Percentiles rank a stretch among this genome's conserved stretches.
These are phyloP conservation scores for Macrolepiota fuliginosa DNA, from an alignment of 768 basidiomycete genomes.

Conservation along the genomic window DNA sequence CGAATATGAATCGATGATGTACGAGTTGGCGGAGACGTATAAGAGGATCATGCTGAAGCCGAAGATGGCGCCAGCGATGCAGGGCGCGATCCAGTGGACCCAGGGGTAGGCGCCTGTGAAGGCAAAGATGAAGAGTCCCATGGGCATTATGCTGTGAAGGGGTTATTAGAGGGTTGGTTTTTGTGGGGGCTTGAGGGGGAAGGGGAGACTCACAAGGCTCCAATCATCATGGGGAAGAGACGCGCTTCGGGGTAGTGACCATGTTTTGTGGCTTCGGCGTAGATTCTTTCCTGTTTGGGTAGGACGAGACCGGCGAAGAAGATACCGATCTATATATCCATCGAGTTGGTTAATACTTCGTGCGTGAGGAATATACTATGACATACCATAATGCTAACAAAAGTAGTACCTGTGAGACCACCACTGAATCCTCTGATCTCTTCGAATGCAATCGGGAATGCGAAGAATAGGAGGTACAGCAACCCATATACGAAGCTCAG, in stretches of 20 bases:
- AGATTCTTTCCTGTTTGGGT: conserved; percentile 32
- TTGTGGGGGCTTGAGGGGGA: neutral
- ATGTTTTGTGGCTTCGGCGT: conserved; percentile 29
- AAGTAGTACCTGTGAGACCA: conserved; percentile 40
- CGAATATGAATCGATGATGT: conserved; percentile 43
- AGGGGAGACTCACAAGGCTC: conserved; percentile 29
- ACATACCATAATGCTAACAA: conserved; percentile 41
- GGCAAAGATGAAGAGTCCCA: conserved; percentile 42
- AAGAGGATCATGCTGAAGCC: conserved; percentile 41
- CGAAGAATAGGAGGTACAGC: conserved; percentile 39
- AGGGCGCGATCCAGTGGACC: conserved; percentile 39
- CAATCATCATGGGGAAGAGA: conserved; percentile 39
- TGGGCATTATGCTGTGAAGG: conserved; percentile 30
- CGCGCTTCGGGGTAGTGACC: conserved; percentile 42
- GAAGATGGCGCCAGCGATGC: conserved; percentile 34
- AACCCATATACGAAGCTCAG: conserved; percentile 37
- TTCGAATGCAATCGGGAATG: conserved; percentile 41
- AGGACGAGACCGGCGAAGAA: conserved; percentile 27
- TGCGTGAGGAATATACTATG: neutral
- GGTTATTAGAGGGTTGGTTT: neutral
- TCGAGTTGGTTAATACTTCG: no score
- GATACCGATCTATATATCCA: conserved; percentile 29
- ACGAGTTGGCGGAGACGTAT: conserved; percentile 42
- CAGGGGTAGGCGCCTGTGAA: conserved; percentile 39
- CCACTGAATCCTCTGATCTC: conserved; percentile 37